Base-by-base conservation (phyloP, 306 rosid genomes). In the Morella rubra region DNA sequence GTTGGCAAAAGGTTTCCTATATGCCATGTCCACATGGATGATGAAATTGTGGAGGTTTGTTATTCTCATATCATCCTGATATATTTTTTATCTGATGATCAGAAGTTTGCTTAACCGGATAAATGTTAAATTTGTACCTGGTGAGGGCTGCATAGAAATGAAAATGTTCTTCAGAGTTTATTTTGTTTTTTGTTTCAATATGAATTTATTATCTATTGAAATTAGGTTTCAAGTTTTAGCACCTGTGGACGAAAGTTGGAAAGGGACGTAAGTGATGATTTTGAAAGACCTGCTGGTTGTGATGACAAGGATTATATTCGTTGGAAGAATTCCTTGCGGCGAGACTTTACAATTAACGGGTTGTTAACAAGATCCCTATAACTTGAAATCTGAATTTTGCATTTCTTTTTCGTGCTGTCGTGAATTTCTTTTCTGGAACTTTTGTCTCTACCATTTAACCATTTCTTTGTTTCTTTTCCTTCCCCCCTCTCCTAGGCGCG, bases 341-440 rank as follows among this genome's bases (percentile, higher is more conserved):
- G 96, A 55, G 98, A 94, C 87, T 94, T 94, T 65, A 94, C 98
- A 16, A 90, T 94, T 81, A 94, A 91, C 6, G 96, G 98, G 97
- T 94, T 78, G 90, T 58, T 78, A 69, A 77, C 75, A 59, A 24
- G 61, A 81, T 20, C 81, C 82, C 76, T 75, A 72, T 88, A 54
- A 61, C 79, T 76, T 84, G 65, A 41, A 62, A 55, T 73, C 24
- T 13, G 16, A 61, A 71, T 53, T 58, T 68, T 60, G 12, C 40
- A 9, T 65, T 64, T 32, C 66, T 67, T 18, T 42, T 75, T 47
- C 24, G 79, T 19, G 44, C 13, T 74, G 55, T 77, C 60, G 69
- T 56, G 70, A 16, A 54, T 64, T 64, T 77, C 50, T 71, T 16
- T 77, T 66, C n/a, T 78, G 73, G 44, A 72, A 58, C 42, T 73